These are phyloP conservation scores for Pelargonium fulgidum DNA, from an alignment of 441 rosid species.

Conservation along the genomic window DNA sequence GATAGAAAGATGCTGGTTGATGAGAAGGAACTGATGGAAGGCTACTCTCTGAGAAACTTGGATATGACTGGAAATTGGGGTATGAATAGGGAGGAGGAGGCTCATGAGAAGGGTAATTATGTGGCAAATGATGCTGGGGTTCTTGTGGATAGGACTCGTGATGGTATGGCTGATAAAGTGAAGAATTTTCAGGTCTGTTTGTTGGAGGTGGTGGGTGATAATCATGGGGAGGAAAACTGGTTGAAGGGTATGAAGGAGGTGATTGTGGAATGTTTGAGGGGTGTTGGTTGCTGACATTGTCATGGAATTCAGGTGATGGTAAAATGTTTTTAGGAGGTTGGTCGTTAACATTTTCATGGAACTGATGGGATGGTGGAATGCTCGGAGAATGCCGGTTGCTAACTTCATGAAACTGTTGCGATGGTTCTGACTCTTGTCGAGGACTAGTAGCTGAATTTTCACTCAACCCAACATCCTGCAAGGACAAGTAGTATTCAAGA, in stretches of 20 bases:
- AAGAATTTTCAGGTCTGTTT: constrained; percentile 43
- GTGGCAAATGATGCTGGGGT: constrained; percentile 47
- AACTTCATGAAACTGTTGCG: constrained; percentile 23
- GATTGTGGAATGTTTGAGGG: constrained; percentile 10
- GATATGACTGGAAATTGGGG: constrained; percentile 85
- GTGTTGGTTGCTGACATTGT: too few relatives aligned
- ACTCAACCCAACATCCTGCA: constrained; percentile 54
- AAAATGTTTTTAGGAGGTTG: constrained; percentile 28
- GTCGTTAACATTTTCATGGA: constrained; percentile 26
- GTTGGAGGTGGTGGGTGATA: constrained; percentile 46
- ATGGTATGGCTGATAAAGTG: constrained; percentile 48
- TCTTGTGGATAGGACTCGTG: constrained; percentile 62
- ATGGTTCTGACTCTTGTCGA: constrained; percentile 39
- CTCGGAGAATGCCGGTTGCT: constrained; percentile 30
- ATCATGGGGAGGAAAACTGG: constrained; percentile 49
- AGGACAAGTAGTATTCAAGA: constrained; percentile 17
- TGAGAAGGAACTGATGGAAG: constrained; percentile 67
- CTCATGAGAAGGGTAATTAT: constrained; percentile 52
- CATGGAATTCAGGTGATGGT: constrained; percentile 2
- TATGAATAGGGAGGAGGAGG: constrained; percentile 40
- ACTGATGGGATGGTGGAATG: constrained; percentile 25
- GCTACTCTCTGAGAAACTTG: constrained; percentile 73
- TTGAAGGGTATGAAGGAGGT: constrained; percentile 39
- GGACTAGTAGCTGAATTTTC: constrained; percentile 39
- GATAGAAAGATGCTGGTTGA: constrained; percentile 46